Evolutionary conservation across 2,329 filamentous ascomycete genomes (phyloP), one percentile per base, ranked within the genome.

Genomic region (Colletotrichum brevisporum): DNA sequence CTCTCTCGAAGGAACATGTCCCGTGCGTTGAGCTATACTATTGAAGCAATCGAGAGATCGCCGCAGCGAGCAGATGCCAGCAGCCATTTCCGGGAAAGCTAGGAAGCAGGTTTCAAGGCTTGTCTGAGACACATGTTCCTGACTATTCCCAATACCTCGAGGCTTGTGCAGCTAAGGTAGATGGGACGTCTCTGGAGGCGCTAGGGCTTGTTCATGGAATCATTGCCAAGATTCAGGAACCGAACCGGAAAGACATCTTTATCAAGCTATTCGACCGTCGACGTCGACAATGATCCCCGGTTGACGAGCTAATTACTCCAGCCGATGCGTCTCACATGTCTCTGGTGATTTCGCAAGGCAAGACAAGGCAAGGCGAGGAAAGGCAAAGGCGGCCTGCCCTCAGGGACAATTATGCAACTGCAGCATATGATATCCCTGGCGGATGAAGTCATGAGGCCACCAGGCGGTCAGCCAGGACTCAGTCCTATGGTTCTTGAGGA

Each of bases 51-150:
- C 50, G 43, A 50, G 21, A 41, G 41, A 50, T 61, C 56, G 31
- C 26, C 56, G 27, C 27, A 53, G 52, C 31, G 50, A 67, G 56
- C 36, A 62, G 56, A 51, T 61, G 66, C 39, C 63, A 52, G 26
- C 24, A 52, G 54, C 31, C 55, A 56, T 53, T 55, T 61, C 45
- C 41, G 50, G 51, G 52, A 68, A 62, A 21, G 63, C 56, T 41
- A 57, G 50, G 39, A 67, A 67, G 63, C 63, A 68, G 26, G 27
- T 63, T 50, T 50, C 67, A 57, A 63, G 45, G 67, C 67, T 57
- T 63, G 63, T 70, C 57, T 68, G 63, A 63, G 67, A 63, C 67
- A 70, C 16, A 36, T 70, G 63, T 70, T 70, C 67, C 67, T 70
- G 67, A 68, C 67, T 68, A 70, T 68, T 63, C 52, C 67, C 63